These are phyloP conservation scores for Russula vinacea DNA, from an alignment of 768 basidiomycete species.

Conservation along the genomic window DNA sequence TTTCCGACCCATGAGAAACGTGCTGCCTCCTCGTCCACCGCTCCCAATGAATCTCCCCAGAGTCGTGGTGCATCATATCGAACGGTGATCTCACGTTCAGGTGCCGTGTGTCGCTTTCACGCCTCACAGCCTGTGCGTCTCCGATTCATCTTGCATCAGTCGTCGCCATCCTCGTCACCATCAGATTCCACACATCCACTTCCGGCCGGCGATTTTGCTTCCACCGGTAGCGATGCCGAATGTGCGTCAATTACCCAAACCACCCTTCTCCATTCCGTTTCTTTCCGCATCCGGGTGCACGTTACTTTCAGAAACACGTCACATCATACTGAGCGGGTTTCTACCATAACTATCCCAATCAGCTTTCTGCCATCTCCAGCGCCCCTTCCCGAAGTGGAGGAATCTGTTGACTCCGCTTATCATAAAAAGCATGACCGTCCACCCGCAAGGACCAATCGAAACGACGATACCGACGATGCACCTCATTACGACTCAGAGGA, in stretches of 20 bases:
- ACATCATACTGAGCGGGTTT: conserved; percentile 63
- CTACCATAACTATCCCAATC: conserved; percentile 64
- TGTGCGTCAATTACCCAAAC: conserved; percentile 76
- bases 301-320: conserved; percentile 74
- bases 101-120: conserved; percentile 90
- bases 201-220: conserved; percentile 43
- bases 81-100: conserved; percentile 73
- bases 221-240: conserved; percentile 56
- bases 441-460: conserved; percentile 63
- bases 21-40: conserved; percentile 31
- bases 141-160: conserved; percentile 76
- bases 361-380: conserved; percentile 71
- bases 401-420: conserved; percentile 68
- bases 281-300: conserved; percentile 70
- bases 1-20: conserved; percentile 31
- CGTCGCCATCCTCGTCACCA: conserved; percentile 49
- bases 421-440: conserved; percentile 87
- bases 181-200: conserved; percentile 45
- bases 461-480: conserved; percentile 62
- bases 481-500: conserved; percentile 59
- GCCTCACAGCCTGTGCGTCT: conserved; percentile 67
- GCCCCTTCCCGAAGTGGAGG: conserved; percentile 75
- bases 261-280: conserved; percentile 79
- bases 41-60: conserved; percentile 36
- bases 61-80: conserved; percentile 33